Evolutionary conservation across 257 asterid genomes (phyloP), one percentile per base, ranked within the genome.

Genomic region (Prunella vulgaris): DNA sequence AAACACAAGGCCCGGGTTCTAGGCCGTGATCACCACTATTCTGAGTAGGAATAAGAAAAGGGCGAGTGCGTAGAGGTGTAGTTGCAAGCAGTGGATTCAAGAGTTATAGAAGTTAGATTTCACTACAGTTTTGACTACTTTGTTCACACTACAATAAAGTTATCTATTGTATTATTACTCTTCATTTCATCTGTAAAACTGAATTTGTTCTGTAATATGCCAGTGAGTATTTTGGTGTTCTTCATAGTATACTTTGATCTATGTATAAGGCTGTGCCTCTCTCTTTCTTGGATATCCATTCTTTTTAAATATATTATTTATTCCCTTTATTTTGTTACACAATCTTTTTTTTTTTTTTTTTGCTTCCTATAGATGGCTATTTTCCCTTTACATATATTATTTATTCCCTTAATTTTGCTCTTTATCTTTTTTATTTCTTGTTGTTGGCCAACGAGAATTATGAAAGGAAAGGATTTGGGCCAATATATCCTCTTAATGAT

Each of bases 1-100:
- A 42, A 84, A 71, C 60, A 70, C 84, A 8, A 78, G 83, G 82
- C 82, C 83, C 32, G 88, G 80, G 22, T 74, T 84, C 28, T 85
- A 86, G 73, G 87, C 72, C 76, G 7, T 80, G 83, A 74, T 72
- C 63, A 60, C 60, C 17, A 51, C 20, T 5, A 56, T 18, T 68
- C 46, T 25, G 73, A 75, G 64, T 52, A 28, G 70, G 76, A 73
- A 72, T 71, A 81, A 68, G 72, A 38, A 37, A 22, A 27, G 74
- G 84, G 82, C 64, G 72, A 76, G 81, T 62, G 61, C 51, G 72
- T 54, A 71, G 62, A 72, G 51, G 33, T 58, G 71, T 69, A 63
- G 77, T 22, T 69, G 70, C 68, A 33, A 68, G 78, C 52, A 58
- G 35, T 74, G 78, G 77, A 58, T 46, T 78, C 71, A 38, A 71